These are phyloP conservation scores for Ceratobasidium sp. DNA, from an alignment of 1,284 basidiomycete genomes.

Conservation along the genomic window DNA sequence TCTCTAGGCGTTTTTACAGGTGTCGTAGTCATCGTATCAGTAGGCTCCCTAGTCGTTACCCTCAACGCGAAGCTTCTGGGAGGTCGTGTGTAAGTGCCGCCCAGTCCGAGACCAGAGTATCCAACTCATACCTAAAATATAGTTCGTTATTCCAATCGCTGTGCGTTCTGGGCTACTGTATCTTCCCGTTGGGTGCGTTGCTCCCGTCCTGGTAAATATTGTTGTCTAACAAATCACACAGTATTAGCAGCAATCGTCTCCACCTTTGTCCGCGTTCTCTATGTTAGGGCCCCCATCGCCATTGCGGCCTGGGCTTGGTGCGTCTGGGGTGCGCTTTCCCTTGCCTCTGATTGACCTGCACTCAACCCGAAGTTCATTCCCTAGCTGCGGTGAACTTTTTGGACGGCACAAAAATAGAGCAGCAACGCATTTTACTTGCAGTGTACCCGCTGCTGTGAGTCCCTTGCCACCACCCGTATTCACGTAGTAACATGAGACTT, in stretches of 20 bases:
- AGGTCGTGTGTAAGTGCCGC: conserved; percentile 77
- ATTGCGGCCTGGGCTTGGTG: conserved; percentile 90
- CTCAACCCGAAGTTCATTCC: conserved; percentile 23
- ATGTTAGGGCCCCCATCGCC: conserved; percentile 83
- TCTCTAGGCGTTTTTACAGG: conserved; percentile 88
- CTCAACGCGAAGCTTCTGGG: conserved; percentile 95
- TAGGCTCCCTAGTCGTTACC: conserved; percentile 88
- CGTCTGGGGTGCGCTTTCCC: conserved; percentile 79
- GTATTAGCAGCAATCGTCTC: conserved; percentile 82
- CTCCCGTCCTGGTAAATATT: not conserved
- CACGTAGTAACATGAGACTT: conserved; percentile 29
- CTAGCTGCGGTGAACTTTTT: conserved; percentile 91
- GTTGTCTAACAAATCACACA: not conserved
- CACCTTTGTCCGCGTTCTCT: conserved; percentile 84
- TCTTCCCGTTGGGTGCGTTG: conserved; percentile 43
- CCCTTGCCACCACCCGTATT: not conserved
- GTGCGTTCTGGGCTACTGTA: conserved; percentile 71
- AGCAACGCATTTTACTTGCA: conserved; percentile 83
- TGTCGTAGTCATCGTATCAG: conserved; percentile 87
- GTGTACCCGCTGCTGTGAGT: conserved; percentile 89
- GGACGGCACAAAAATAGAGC: conserved; percentile 89
- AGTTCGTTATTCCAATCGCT: conserved; percentile 96
- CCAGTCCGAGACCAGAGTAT: not conserved
- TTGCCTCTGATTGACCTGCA: not conserved
- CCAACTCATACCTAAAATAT: not conserved